Conservation (phyloP, 2,329 filamentous ascomycete species). For the Penicillium capsulatum region DNA sequence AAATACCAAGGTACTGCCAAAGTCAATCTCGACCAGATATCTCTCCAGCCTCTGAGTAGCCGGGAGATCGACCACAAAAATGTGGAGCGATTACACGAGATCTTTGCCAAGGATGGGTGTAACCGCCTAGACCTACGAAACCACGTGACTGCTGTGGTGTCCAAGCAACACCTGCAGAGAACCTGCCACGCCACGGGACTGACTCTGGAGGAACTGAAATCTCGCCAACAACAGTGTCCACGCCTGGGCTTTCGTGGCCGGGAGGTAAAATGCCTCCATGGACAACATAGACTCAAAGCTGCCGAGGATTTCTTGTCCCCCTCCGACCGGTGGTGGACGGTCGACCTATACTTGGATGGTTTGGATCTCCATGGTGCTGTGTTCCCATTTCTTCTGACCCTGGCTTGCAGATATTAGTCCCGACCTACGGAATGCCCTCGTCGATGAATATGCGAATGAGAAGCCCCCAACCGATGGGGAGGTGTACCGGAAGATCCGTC, state of each 20-base stretch:
- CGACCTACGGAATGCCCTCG: constrained; percentile 22
- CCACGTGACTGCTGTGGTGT: constrained; percentile 10
- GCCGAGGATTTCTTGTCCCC: constrained; percentile 18
- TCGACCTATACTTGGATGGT: constrained; percentile 31
- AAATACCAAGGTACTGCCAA: constrained; percentile 22
- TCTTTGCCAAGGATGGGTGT: constrained; percentile 14
- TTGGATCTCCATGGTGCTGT: constrained; percentile 1
- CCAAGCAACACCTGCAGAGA: constrained; percentile 5
- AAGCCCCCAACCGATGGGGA: constrained; percentile 24
- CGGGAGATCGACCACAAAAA: constrained; percentile 9
- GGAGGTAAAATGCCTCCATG: constrained; percentile 24
- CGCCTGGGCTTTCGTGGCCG: constrained; percentile 19
- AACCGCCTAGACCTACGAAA: constrained; percentile 7
- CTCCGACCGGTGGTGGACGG: constrained; percentile 25
- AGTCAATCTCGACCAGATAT: constrained; percentile 16
- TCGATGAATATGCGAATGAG: constrained; percentile 31
- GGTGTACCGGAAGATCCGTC: constrained; percentile 27
- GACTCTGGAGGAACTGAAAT: constrained; percentile 6
- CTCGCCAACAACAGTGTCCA: constrained; percentile 10
- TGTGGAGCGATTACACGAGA: constrained; percentile 10
- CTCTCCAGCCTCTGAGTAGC: constrained; percentile 6
- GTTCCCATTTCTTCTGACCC: constrained; percentile 1
- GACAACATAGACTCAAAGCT: constrained; percentile 20
- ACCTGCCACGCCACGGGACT: constrained; percentile 9
- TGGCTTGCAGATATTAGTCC: constrained; percentile 21